Base-by-base conservation (phyloP, 2,329 filamentous ascomycete species). In the Ascochyta koolunga region DNA sequence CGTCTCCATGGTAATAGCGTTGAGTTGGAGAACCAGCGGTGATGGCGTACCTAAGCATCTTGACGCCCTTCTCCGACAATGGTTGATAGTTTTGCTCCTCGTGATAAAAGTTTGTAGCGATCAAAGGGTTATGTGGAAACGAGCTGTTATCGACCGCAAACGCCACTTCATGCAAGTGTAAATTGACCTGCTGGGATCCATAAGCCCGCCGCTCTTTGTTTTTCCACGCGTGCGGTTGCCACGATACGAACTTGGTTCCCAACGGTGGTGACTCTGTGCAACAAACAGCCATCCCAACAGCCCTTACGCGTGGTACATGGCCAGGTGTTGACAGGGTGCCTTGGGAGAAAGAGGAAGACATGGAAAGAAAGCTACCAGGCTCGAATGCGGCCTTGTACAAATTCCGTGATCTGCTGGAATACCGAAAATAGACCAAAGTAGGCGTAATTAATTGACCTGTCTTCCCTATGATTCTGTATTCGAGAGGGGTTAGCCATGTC, bases 131-230 rank as follows among this genome's bases (percentile, higher is more conserved):
- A 29, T 8, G 45, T 22, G 15, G 10, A n/a, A 11, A n/a, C 18
- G n/a, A 16, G 15, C 6, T 15, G 25, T 27, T 38, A 11, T 35
- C n/a, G 39, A 22, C 29, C 22, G 29, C 11, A 18, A 21, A 29
- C 39, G 44, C 45, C 51, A 36, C 51, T 25, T 9, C 11, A 49
- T 54, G 51, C 51, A 50, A 24, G 40, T 40, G 27, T 44, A 45
- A 16, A 50, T 45, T 54, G 10, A 21, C 9, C 11, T 33, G 35
- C 45, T 22, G 29, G 40, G 45, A 50, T 45, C 16, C 39, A 10
- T 32, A 13, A 9, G 37, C 22, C 33, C 33, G 2, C 24, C 15
- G 29, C 24, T 19, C 11, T 27, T 49, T 49, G 19, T 32, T 54
- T 48, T 48, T 22, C 33, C 42, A 33, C 27, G 16, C 21, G 38